Conservation (phyloP, 805 yeast species). For the Candida koratica region DNA sequence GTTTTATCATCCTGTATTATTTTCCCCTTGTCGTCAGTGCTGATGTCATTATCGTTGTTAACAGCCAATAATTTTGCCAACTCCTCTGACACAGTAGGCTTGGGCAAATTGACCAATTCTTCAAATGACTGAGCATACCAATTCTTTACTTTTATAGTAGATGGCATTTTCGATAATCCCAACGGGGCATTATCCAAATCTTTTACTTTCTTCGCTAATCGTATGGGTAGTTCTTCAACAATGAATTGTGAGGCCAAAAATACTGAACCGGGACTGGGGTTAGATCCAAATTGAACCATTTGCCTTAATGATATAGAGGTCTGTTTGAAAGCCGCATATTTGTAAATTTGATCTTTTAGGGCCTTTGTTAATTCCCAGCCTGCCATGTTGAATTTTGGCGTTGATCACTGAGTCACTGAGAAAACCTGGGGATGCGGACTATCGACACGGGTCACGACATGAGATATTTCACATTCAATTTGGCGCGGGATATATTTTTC, state of each 20-base stretch:
- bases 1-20: slow-evolving; percentile 15
- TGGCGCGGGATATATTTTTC: slow-evolving; percentile 1
- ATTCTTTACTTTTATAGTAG: slow-evolving; percentile 69
- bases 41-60: slow-evolving; percentile 4
- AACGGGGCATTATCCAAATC: slow-evolving; percentile 79
- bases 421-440: slow-evolving; percentile 8
- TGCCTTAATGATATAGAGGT: slow-evolving; percentile 81
- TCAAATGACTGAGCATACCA: slow-evolving; percentile 93
- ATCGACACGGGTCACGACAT: slow-evolving; percentile 8
- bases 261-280: slow-evolving; percentile 71
- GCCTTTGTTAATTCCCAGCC: slow-evolving; percentile 49
- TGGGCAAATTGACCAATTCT: slow-evolving; percentile 63
- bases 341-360: slow-evolving; percentile 53
- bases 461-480: slow-evolving; percentile 1
- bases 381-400: slow-evolving; percentile 13
- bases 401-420: slow-evolving; percentile 5
- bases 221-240: slow-evolving; percentile 80
- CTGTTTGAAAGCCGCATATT: slow-evolving; percentile 70
- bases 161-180: slow-evolving; percentile 68
- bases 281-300: slow-evolving; percentile 87
- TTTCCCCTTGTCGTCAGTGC: slow-evolving; percentile 13
- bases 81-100: slow-evolving; percentile 49
- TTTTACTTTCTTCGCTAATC: slow-evolving; percentile 80
- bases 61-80: slow-evolving; percentile 33
- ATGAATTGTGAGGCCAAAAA: slow-evolving; percentile 82